Evolutionary conservation across 495 filamentous ascomycete species (phyloP), one percentile per base, ranked within the genome.

Genomic region (Aspergillus indologenus): DNA sequence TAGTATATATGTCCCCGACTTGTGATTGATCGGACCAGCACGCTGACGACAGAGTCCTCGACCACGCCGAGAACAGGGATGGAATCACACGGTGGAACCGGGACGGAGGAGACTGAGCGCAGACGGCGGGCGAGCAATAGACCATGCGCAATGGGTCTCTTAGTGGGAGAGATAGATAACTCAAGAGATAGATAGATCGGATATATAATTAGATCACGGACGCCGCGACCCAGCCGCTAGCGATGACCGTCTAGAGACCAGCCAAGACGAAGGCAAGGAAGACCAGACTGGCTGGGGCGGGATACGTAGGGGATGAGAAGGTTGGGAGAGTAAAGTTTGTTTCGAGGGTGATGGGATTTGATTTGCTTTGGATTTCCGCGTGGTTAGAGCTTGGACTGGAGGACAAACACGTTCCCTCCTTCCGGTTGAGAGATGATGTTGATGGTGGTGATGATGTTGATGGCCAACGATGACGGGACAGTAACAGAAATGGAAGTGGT

Each of bases 121-220:
- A 57, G 44, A 50, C 34, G 34, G 45, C 58, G 45, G 57, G 55
- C 26, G 44, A 58, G 55, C 49, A 51, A 60, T 34, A 31, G 59
- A 58, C 59, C 54, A 62, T 60, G 60, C 59, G 50, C 63, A 48
- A 54, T 21, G 51, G 53, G 29, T 21, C 8, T 58, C 40, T n/a
- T 49, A 59, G 54, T 57, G 47, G 46, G 52, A 54, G 61, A 29
- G 34, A 40, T 8, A 40, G 34, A 55, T 58, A 31, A 54, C 49
- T 56, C 45, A 60, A 58, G 47, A 52, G 61, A 54, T 50, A 61
- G 61, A 66, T 63, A 61, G 61, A 66, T 66, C 58, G 64, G 64
- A 57, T 61, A 61, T 66, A 66, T 63, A 63, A 59, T 66, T 66
- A 63, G 64, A 66, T 61, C 64, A 60, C 24, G 54, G 58, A 59